Conservation (phyloP, 2,329 filamentous ascomycete species). For the Exophiala calicioides region DNA sequence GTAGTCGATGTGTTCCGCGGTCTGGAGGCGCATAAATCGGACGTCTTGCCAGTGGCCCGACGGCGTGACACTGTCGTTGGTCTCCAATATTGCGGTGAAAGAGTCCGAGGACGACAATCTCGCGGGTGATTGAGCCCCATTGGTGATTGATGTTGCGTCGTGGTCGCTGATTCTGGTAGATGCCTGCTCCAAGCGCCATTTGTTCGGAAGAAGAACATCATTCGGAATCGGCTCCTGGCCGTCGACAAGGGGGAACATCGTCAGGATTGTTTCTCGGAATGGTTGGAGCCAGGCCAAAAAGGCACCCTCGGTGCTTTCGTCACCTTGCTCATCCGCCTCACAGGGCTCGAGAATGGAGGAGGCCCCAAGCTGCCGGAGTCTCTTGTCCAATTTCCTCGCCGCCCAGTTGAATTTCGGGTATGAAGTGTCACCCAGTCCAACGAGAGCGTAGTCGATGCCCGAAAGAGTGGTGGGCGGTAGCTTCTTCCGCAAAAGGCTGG, state of each 20-base stretch:
- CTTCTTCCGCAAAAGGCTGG: constrained; percentile 74
- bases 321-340: constrained; percentile 91
- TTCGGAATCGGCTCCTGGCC: constrained; percentile 41
- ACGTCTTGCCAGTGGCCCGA: constrained; percentile 89
- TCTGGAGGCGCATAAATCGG: constrained; percentile 68
- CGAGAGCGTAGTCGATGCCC: constrained; percentile 73
- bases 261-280: constrained; percentile 66
- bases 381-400: constrained; percentile 80
- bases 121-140: constrained; percentile 32
- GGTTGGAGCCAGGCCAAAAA: constrained; percentile 75
- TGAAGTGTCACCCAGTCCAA: constrained; percentile 91
- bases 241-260: constrained; percentile 70
- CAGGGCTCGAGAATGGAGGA: constrained; percentile 72
- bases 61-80: constrained; percentile 76
- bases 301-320: constrained; percentile 81
- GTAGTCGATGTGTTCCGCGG: constrained; percentile 50
- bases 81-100: constrained; percentile 58
- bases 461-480: constrained; percentile 70
- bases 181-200: constrained; percentile 15
- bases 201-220: constrained; percentile 24
- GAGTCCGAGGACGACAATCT: constrained; percentile 61
- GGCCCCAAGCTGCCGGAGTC: constrained; percentile 80
- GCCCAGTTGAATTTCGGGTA: constrained; percentile 98
- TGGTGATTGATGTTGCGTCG: constrained; percentile 10
- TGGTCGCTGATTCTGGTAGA: neutral